phyloP scores from a whole-genome alignment of 805 yeast species.

The Candida mattraensis region DNA sequence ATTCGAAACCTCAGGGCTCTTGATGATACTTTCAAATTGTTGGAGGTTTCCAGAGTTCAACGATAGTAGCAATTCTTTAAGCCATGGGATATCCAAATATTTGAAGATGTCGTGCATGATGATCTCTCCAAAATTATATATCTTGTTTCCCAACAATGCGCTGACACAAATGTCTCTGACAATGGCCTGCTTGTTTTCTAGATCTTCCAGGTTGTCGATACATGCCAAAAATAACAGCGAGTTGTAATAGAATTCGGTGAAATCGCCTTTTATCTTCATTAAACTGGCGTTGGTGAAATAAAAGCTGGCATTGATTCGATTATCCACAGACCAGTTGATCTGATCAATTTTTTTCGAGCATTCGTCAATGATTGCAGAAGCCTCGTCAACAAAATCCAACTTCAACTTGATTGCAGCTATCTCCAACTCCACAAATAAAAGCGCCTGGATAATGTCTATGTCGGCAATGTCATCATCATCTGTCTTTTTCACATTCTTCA shows the following conservation, averaged over 20 bases:
- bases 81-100: conserved; percentile 53
- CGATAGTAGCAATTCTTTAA: conserved; percentile 64
- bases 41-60: conserved; percentile 78
- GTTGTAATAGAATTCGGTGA: conserved; percentile 77
- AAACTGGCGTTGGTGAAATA: conserved; percentile 78
- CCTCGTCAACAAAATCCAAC: conserved; percentile 50
- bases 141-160: conserved; percentile 86
- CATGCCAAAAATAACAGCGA: conserved; percentile 82
- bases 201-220: conserved; percentile 45
- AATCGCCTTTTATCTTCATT: conserved; percentile 73
- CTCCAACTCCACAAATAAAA: conserved; percentile 62
- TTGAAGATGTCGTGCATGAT: conserved; percentile 83
- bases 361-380: conserved; percentile 67
- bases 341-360: conserved; percentile 58
- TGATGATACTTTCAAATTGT: conserved; percentile 50
- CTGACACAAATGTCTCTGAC: conserved; percentile 80
- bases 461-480: conserved; percentile 33
- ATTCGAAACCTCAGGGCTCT: conserved; percentile 15
- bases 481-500: conserved; percentile 30
- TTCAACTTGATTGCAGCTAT: conserved; percentile 69
- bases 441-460: conserved; percentile 46
- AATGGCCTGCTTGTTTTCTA: conserved; percentile 37
- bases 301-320: conserved; percentile 75
- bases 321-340: conserved; percentile 50
- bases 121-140: conserved; percentile 94